A percentile compares a stretch with the other conserved stretches of the same genome.
phyloP scores from a whole-genome alignment of 805 yeast genomes.

The Nakazawaea ambrosiae region DNA sequence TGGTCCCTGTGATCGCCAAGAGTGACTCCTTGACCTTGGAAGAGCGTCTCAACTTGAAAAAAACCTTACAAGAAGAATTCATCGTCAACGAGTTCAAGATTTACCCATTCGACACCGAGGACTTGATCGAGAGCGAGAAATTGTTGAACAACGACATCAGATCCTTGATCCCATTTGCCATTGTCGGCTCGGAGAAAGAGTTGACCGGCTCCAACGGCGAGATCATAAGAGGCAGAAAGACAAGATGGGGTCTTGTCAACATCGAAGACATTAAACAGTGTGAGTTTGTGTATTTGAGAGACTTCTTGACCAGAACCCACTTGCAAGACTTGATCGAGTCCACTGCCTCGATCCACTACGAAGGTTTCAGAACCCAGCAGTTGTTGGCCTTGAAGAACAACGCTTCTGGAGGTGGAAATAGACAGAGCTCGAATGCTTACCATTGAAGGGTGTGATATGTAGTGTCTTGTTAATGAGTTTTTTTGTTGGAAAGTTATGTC shows the following conservation, averaged over 20 bases:
- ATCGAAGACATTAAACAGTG: constrained; percentile 94
- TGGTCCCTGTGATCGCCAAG: constrained; percentile 93
- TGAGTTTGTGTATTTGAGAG: constrained; percentile 91
- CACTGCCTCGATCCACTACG: constrained; percentile 83
- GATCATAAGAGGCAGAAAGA: constrained; percentile 81
- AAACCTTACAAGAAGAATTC: constrained; percentile 70
- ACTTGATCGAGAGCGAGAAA: constrained; percentile 61
- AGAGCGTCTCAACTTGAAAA: constrained; percentile 78
- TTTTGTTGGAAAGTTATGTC: not conserved
- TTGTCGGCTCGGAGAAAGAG: constrained; percentile 83
- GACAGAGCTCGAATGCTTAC: constrained; percentile 19
- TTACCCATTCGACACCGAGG: constrained; percentile 77
- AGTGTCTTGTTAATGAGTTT: too few relatives aligned
- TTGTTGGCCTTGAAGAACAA: constrained; percentile 89
- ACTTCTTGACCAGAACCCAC: constrained; percentile 91
- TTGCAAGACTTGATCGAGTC: constrained; percentile 93
- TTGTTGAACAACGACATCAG: constrained; percentile 71
- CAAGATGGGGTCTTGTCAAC: constrained; percentile 89
- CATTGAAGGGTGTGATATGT: constrained; percentile 3
- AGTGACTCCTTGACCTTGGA: constrained; percentile 82
- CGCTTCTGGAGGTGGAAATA: constrained; percentile 38
- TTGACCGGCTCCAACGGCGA: constrained; percentile 67
- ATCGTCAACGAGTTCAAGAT: constrained; percentile 63
- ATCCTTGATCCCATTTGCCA: constrained; percentile 84
- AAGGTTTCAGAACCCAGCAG: constrained; percentile 89